A percentile compares a stretch with the other conserved stretches of the same genome.
Conservation (phyloP, 768 basidiomycete species). For the Naganishia randhawae region DNA sequence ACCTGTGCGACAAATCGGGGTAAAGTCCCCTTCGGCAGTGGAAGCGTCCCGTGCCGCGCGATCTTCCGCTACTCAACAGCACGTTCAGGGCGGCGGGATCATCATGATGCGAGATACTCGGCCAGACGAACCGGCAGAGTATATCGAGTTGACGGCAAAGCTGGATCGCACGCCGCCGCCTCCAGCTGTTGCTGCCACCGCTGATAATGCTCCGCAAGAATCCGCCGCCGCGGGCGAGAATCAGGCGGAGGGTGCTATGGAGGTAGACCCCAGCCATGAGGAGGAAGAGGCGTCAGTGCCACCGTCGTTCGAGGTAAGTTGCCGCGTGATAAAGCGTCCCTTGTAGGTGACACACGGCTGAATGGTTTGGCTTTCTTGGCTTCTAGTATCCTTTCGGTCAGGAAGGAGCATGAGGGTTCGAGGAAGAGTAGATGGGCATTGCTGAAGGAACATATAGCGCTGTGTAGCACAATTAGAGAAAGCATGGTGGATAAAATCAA, state of each 20-base stretch:
- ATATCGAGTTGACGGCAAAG: constrained; percentile 59
- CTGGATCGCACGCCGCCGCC: constrained; percentile 39
- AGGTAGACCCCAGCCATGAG: constrained; percentile 67
- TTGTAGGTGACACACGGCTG: background rate
- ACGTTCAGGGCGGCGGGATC: constrained; percentile 73
- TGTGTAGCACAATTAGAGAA: constrained; percentile 17
- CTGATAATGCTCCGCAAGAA: constrained; percentile 46
- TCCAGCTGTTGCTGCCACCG: too few species aligned
- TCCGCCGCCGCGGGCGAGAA: constrained; percentile 41
- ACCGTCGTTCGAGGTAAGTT: constrained; percentile 73
- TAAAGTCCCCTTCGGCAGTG: constrained; percentile 40
- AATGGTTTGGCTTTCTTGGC: background rate
- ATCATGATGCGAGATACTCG: constrained; percentile 72
- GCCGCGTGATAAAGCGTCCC: background rate
- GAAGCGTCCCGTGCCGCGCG: constrained; percentile 7
- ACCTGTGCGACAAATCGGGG: constrained; percentile 74
- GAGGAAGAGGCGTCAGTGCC: constrained; percentile 69
- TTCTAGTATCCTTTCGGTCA: constrained; percentile 22
- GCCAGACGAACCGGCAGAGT: constrained; percentile 68
- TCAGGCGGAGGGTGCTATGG: constrained; percentile 42
- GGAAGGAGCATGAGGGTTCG: constrained; percentile 16
- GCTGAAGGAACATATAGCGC: background rate
- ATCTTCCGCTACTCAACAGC: constrained; percentile 18
- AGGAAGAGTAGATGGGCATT: background rate
- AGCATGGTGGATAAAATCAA: background rate